Conservation (phyloP, 2,329 filamentous ascomycete genomes). For the Aspergillus brunneoviolaceus region DNA sequence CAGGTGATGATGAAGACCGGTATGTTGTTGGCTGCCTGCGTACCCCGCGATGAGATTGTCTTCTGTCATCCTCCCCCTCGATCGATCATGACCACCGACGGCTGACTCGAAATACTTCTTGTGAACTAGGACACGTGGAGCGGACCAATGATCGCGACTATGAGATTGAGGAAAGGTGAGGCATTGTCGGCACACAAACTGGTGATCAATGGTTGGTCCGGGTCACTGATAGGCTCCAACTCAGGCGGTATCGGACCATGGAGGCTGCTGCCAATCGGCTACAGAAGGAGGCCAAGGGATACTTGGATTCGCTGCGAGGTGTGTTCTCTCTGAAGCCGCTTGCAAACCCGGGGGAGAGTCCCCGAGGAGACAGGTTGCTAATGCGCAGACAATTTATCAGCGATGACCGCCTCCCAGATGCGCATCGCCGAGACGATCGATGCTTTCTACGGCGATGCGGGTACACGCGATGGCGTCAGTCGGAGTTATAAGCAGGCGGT, state of each 20-base stretch:
- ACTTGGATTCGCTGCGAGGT: constrained; percentile 93
- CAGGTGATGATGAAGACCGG: constrained; percentile 99
- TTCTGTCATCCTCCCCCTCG: background rate
- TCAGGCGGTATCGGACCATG: constrained; percentile 93
- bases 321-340: background rate
- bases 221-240: constrained; percentile 18
- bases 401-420: constrained; percentile 98
- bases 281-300: constrained; percentile 97
- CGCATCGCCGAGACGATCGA: constrained; percentile 74
- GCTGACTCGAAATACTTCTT: constrained; percentile 4
- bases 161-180: constrained; percentile 87
- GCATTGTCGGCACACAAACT: constrained; percentile 8
- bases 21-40: constrained; percentile 41
- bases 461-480: constrained; percentile 90
- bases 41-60: constrained; percentile 12
- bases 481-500: constrained; percentile 98
- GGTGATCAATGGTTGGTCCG: background rate
- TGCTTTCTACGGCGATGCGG: constrained; percentile 96
- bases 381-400: constrained; percentile 46
- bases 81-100: background rate
- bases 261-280: constrained; percentile 87
- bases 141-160: constrained; percentile 98
- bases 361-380: constrained; percentile 5
- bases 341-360: background rate
- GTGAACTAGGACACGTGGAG: constrained; percentile 77